Evolutionary conservation across 75 land plant genomes (phyloP).

Genomic region (Sequoia sempervirens): DNA sequence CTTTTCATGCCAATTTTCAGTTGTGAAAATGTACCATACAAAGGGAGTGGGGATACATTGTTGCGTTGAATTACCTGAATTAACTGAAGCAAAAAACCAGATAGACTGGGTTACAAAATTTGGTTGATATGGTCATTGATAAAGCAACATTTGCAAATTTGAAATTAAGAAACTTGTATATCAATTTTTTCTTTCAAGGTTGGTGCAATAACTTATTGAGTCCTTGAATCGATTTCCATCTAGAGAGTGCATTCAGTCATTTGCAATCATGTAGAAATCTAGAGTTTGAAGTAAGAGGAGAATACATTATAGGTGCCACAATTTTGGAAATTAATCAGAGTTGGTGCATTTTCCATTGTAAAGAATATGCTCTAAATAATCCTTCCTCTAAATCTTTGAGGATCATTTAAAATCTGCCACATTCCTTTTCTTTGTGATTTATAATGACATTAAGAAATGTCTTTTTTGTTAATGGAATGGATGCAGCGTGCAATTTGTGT

Average conservation of each 20-base stretch:
- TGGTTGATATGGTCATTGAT: background rate
- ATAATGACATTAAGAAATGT: conserved; percentile 8
- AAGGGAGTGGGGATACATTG: background rate
- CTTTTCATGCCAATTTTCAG: background rate
- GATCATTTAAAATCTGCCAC: background rate
- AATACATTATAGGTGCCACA: background rate
- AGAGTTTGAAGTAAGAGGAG: background rate
- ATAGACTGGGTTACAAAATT: background rate
- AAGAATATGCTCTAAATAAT: background rate
- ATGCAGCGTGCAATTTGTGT: conserved; percentile 56
- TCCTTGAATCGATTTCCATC: background rate
- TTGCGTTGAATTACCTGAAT: no score
- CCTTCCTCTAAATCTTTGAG: background rate
- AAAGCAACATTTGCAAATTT: background rate
- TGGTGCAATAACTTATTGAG: background rate
- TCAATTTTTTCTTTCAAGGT: background rate
- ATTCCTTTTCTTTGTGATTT: background rate
- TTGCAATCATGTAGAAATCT: background rate
- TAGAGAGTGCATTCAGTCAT: background rate
- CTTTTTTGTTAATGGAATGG: conserved; percentile 79
- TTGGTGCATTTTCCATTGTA: background rate
- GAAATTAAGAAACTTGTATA: background rate
- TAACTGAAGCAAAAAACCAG: background rate
- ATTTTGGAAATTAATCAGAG: background rate
- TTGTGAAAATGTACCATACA: background rate